A percentile compares a stretch with the other conserved stretches of the same genome.
These are phyloP conservation scores for Phytophthora pluvialis DNA, from an alignment of 352 stramenopile genomes.

Conservation along the genomic window DNA sequence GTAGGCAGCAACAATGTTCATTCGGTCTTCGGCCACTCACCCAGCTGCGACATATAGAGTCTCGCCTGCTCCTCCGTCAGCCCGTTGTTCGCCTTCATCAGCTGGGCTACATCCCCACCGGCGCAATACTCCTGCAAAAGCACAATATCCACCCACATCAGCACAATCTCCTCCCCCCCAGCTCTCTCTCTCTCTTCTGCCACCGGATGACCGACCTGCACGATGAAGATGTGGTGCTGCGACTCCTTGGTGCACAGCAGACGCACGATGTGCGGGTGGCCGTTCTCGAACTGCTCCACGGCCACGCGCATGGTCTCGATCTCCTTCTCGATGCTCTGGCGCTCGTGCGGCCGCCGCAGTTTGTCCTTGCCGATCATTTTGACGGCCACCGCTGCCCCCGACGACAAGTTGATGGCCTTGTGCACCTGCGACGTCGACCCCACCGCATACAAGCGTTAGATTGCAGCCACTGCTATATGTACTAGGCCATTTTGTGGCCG, in stretches of 20 bases:
- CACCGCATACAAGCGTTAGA: not conserved
- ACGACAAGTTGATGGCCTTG: conserved; percentile 85
- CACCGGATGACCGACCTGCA: conserved; percentile 47
- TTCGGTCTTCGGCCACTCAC: conserved; percentile 30
- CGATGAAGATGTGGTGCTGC: conserved; percentile 84
- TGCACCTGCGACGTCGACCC: conserved; percentile 54
- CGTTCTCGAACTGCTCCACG: conserved; percentile 87
- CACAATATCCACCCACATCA: conserved; percentile 4
- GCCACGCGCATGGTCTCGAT: conserved; percentile 88
- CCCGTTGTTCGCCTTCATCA: conserved; percentile 74
- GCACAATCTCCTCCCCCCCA: not conserved
- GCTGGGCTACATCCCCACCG: conserved; percentile 68
- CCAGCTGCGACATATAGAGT: conserved; percentile 85
- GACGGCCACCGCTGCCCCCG: conserved; percentile 74
- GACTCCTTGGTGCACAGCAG: conserved; percentile 85
- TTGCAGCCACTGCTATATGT: not conserved
- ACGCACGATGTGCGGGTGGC: conserved; percentile 85
- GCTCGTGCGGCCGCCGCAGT: conserved; percentile 71
- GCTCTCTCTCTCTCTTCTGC: not conserved
- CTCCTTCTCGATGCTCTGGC: conserved; percentile 85
- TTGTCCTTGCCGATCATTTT: conserved; percentile 87
- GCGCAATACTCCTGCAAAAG: conserved; percentile 75
- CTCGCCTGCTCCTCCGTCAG: conserved; percentile 68
- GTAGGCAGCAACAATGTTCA: not conserved
- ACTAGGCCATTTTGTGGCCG: not conserved